These are phyloP conservation scores for Eurotiales sp. DNA, from an alignment of 2,329 filamentous ascomycete genomes.

Conservation along the genomic window DNA sequence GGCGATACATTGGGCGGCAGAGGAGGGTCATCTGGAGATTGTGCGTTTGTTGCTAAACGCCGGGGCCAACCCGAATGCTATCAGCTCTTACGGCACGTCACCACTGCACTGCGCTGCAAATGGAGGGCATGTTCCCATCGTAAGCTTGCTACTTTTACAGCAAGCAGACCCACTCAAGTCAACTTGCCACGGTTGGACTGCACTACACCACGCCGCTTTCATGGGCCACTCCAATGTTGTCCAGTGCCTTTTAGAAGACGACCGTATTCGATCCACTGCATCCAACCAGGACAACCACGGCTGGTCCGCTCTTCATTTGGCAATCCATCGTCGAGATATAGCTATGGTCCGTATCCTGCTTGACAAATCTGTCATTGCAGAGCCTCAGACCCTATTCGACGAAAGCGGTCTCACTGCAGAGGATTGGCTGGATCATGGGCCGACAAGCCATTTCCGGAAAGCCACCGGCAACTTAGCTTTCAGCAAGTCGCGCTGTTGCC, in stretches of 20 bases:
- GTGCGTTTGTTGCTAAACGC: background rate
- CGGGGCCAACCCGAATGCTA: background rate
- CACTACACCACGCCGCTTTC: background rate
- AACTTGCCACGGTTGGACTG: background rate
- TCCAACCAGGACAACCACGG: background rate
- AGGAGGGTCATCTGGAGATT: background rate
- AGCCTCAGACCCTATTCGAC: background rate
- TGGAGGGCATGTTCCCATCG: background rate
- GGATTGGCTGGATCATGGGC: background rate
- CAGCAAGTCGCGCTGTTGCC: background rate
- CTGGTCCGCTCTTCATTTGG: background rate
- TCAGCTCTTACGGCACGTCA: background rate
- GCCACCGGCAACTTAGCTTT: background rate
- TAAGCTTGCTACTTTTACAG: background rate
- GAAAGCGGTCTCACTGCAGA: background rate
- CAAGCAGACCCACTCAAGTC: background rate
- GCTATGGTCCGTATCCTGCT: background rate
- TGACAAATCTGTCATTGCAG: background rate
- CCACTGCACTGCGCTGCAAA: background rate
- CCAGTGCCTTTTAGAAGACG: background rate
- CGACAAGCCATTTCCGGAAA: background rate
- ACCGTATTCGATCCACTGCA: background rate
- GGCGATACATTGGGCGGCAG: background rate
- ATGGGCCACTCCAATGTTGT: background rate
- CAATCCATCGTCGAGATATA: background rate